phyloP scores from a whole-genome alignment of 768 basidiomycete species.

The Phlebiopsis flavidoalba region DNA sequence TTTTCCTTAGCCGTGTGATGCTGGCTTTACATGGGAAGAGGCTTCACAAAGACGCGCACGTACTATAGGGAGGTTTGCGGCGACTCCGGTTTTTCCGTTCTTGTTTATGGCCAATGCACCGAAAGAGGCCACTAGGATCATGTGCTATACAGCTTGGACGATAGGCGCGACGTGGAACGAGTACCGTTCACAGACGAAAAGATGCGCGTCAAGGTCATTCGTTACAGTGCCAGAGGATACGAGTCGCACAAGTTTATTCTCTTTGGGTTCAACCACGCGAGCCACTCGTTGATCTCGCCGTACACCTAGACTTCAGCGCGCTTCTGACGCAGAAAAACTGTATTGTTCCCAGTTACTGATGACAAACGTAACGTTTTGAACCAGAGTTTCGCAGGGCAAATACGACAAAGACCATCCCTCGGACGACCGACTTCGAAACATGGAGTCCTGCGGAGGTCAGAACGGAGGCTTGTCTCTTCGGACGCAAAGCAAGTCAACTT shows the following conservation, averaged over 20 bases:
- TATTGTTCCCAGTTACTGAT: constrained; percentile 32
- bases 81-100: constrained; percentile 90
- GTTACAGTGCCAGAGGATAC: constrained; percentile 81
- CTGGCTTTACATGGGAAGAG: constrained; percentile 97
- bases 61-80: constrained; percentile 99
- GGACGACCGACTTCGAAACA: constrained; percentile 90
- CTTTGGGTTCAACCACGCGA: constrained; percentile 56
- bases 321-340: constrained; percentile 72
- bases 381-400: constrained; percentile 43
- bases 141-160: constrained; percentile 84
- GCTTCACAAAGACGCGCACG: constrained; percentile 97
- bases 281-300: constrained; percentile 46
- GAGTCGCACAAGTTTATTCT: constrained; percentile 90
- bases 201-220: constrained; percentile 66
- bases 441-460: constrained; percentile 95
- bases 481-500: constrained; percentile 59
- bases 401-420: constrained; percentile 66
- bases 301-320: constrained; percentile 86
- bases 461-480: constrained; percentile 87
- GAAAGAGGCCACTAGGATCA: constrained; percentile 90
- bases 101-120: constrained; percentile 94
- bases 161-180: constrained; percentile 86
- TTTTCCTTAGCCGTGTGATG: constrained; percentile 93
- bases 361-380: no score
- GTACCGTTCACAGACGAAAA: constrained; percentile 77